phyloP scores from a whole-genome alignment of 2,329 filamentous ascomycete species.

The Alternaria rosae region DNA sequence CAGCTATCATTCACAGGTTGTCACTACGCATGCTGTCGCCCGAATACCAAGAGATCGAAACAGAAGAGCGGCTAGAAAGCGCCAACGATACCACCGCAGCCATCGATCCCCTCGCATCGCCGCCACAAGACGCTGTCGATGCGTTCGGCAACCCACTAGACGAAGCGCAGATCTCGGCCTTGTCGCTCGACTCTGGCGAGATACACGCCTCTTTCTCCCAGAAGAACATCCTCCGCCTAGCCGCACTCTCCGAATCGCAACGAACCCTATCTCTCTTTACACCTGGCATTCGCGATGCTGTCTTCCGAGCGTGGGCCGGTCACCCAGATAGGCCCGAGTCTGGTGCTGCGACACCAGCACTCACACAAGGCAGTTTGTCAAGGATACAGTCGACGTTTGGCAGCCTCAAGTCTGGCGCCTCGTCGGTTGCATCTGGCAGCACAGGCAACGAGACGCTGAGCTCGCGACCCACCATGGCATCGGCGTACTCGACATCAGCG shows the following conservation, averaged over 20 bases:
- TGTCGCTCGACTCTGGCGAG: slow-evolving; percentile 82
- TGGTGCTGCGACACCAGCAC: slow-evolving; percentile 50
- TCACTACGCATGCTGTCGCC: slow-evolving; percentile 90
- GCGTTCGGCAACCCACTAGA: slow-evolving; percentile 79
- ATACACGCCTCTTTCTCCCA: slow-evolving; percentile 92
- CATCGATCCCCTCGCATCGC: slow-evolving; percentile 81
- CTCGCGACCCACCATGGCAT: slow-evolving; percentile 73
- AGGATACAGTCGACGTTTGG: slow-evolving; percentile 55
- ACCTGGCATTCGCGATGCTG: slow-evolving; percentile 84
- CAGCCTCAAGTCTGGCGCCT: slow-evolving; percentile 56
- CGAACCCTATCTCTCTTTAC: slow-evolving; percentile 91
- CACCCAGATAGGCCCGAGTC: slow-evolving; percentile 73
- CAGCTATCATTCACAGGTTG: slow-evolving; percentile 92
- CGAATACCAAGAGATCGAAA: slow-evolving; percentile 76
- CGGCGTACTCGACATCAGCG: slow-evolving; percentile 63
- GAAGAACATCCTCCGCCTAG: slow-evolving; percentile 87
- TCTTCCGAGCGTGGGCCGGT: slow-evolving; percentile 92
- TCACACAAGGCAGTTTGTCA: slow-evolving; percentile 55
- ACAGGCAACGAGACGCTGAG: slow-evolving; percentile 60
- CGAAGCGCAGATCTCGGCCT: slow-evolving; percentile 74
- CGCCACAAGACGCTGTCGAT: slow-evolving; percentile 83
- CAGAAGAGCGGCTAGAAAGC: slow-evolving; percentile 59
- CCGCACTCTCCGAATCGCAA: slow-evolving; percentile 84
- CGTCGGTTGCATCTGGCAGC: slow-evolving; percentile 46
- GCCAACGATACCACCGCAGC: slow-evolving; percentile 63